Conservation (phyloP, 768 basidiomycete species). For the Boletus edulis region DNA sequence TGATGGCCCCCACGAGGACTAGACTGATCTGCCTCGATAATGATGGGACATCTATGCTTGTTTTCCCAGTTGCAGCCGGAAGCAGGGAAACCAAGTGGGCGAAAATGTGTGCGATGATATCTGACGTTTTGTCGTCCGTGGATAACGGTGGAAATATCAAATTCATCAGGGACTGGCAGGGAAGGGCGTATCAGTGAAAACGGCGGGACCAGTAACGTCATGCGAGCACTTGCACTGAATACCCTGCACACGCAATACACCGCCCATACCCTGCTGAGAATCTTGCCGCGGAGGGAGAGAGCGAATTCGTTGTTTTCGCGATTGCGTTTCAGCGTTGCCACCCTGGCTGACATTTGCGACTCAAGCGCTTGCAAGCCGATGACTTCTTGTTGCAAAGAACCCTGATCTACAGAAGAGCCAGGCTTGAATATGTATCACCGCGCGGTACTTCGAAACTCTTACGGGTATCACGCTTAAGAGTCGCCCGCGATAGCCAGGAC, state of each 20-base stretch:
- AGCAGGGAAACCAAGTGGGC: slow-evolving; percentile 40
- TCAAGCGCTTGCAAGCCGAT: slow-evolving; percentile 65
- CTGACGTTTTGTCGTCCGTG: slow-evolving; percentile 37
- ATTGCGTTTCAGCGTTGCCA: slow-evolving; percentile 48
- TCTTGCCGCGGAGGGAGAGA: slow-evolving; percentile 52
- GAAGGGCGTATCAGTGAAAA: slow-evolving; percentile 15
- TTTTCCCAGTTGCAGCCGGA: slow-evolving; percentile 30
- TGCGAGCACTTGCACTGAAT: slow-evolving; percentile 47
- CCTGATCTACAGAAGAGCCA: slow-evolving; percentile 30
- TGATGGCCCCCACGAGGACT: slow-evolving; percentile 71
- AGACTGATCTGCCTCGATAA: slow-evolving; percentile 60
- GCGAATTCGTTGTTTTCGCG: slow-evolving; percentile 50
- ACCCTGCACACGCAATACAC: slow-evolving; percentile 65
- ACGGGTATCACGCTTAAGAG: slow-evolving; percentile 33
- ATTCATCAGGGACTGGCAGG: slow-evolving; percentile 32
- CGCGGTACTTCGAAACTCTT: slow-evolving; percentile 8
- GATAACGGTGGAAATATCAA: slow-evolving; percentile 32
- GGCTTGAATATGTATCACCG: neutral
- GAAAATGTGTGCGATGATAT: slow-evolving; percentile 41
- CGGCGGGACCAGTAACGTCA: slow-evolving; percentile 2
- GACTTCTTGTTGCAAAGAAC: slow-evolving; percentile 50
- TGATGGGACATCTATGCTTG: slow-evolving; percentile 35
- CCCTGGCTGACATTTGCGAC: slow-evolving; percentile 60
- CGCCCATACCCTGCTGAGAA: slow-evolving; percentile 56
- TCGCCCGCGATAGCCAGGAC: slow-evolving; percentile 29